A percentile compares a stretch with the other conserved stretches of the same genome.
These are phyloP conservation scores for Cutaneotrichosporon mucoides DNA, from an alignment of 1,284 basidiomycete species.

Conservation along the genomic window DNA sequence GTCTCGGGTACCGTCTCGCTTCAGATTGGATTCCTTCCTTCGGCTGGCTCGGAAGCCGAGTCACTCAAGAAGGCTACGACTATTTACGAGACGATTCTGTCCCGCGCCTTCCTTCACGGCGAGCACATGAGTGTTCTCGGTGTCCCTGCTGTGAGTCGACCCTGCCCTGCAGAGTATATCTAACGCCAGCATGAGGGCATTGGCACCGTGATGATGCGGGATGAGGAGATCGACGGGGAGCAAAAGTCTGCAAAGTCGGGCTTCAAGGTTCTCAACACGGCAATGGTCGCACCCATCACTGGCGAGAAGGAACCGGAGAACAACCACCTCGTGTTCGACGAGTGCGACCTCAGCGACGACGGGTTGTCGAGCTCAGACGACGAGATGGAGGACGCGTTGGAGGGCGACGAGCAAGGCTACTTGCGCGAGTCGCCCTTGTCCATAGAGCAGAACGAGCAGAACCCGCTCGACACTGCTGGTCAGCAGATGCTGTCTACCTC, in stretches of 20 bases:
- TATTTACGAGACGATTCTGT: conserved; percentile 63
- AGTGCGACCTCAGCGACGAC: conserved; percentile 67
- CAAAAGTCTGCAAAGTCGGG: background rate
- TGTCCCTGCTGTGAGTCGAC: conserved; percentile 65
- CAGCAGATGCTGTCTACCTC: background rate
- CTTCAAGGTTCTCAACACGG: conserved; percentile 14
- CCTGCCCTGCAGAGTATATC: background rate
- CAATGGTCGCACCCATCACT: conserved; percentile 21
- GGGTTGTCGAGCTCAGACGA: conserved; percentile 61
- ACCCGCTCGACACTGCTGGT: conserved; percentile 4
- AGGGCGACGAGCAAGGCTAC: conserved; percentile 32
- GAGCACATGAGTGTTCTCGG: conserved; percentile 50
- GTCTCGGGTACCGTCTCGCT: conserved; percentile 63
- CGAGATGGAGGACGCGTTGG: conserved; percentile 45
- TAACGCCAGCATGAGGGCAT: conserved; percentile 71
- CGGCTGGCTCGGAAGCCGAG: conserved; percentile 38
- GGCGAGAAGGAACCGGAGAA: conserved; percentile 17
- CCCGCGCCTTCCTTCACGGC: conserved; percentile 58
- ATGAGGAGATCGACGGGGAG: background rate
- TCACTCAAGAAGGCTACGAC: conserved; percentile 34
- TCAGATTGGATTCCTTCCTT: conserved; percentile 69
- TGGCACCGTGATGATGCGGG: conserved; percentile 60
- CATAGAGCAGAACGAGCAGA: conserved; percentile 1
- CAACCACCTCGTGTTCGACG: conserved; percentile 14
- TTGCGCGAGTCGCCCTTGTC: conserved; percentile 21